Base-by-base conservation (phyloP, 495 filamentous ascomycete genomes). In the Hypoxylon rickii region DNA sequence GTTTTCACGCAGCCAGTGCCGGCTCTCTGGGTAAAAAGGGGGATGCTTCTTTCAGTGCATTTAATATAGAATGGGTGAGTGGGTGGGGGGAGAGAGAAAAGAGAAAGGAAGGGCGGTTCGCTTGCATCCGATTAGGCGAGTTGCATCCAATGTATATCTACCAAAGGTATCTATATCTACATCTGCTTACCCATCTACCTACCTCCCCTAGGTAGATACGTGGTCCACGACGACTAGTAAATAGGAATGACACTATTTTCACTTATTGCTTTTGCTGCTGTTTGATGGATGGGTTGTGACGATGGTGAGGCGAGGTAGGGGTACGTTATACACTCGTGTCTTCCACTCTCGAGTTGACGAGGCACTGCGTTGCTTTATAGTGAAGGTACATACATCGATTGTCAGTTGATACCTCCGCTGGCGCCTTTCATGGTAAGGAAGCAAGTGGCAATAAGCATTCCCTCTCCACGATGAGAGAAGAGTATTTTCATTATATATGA, bases 21-120 rank as follows among this genome's bases (percentile, higher is more conserved):
- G 53, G 59, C 59, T 57, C 44, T 52, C 39, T 57, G 59, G 59
- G 53, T 63, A 62, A 63, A 63, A 62, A 29, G 37, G n/a, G n/a
- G n/a, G n/a, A n/a, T n/a, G n/a, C n/a, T 40, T 33, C 18, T 34
- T 29, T 29, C 44, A 41, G 41, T 39, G 59, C 59, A 50, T 63
- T 57, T 50, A 43, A 53, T 57, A 62, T 63, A 56, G 48, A 63
- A 37, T 37, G 50, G 40, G 50, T 49, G 36, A 12, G 49, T 36
- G 32, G 44, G 44, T 15, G 43, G 32, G 20, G 44, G 33, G 19
- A 37, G 44, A 3, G 44, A n/a, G n/a, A n/a, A n/a, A n/a, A n/a
- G n/a, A n/a, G n/a, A n/a, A n/a, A n/a, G n/a, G n/a, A n/a, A n/a
- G n/a, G 32, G n/a, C 34, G 8, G 8, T 38, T 16, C 50, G 37